phyloP scores from a whole-genome alignment of 1,284 basidiomycete species.

The Porodaedalea pini region DNA sequence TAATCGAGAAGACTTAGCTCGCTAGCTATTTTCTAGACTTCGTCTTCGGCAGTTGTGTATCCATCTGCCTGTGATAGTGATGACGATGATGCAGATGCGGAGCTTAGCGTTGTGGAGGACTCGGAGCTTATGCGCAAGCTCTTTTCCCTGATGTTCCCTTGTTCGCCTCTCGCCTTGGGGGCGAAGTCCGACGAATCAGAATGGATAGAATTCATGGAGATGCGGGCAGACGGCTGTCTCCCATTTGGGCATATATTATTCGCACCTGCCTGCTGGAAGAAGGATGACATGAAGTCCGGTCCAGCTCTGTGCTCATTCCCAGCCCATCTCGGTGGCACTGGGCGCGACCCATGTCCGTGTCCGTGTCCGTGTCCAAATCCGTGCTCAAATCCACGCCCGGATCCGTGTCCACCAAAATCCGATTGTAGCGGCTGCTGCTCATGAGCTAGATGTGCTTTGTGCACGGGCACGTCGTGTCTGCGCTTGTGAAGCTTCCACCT shows the following conservation, averaged over 20 bases:
- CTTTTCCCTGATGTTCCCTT: neutral
- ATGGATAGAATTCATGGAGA: neutral
- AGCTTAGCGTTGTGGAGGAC: no score
- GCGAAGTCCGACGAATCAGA: neutral
- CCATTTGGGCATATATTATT: neutral
- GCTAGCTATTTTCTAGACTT: no score
- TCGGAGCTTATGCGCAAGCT: neutral
- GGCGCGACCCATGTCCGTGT: neutral
- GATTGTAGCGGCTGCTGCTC: no score
- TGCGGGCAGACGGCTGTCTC: neutral
- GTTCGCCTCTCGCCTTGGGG: neutral
- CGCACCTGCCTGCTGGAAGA: no score
- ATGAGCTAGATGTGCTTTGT: constrained; percentile 1
- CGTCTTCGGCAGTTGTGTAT: no score
- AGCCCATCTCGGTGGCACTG: neutral
- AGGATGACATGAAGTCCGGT: neutral
- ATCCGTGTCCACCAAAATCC: neutral
- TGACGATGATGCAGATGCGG: no score
- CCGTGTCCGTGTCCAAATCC: no score
- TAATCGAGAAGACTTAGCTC: no score
- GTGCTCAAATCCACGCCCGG: neutral
- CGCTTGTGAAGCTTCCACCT: constrained; percentile 11
- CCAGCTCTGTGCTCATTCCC: neutral
- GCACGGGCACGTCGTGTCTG: neutral
- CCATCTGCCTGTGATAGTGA: no score